Conservation (phyloP, 495 filamentous ascomycete species). For the Jackrogersella minutella region DNA sequence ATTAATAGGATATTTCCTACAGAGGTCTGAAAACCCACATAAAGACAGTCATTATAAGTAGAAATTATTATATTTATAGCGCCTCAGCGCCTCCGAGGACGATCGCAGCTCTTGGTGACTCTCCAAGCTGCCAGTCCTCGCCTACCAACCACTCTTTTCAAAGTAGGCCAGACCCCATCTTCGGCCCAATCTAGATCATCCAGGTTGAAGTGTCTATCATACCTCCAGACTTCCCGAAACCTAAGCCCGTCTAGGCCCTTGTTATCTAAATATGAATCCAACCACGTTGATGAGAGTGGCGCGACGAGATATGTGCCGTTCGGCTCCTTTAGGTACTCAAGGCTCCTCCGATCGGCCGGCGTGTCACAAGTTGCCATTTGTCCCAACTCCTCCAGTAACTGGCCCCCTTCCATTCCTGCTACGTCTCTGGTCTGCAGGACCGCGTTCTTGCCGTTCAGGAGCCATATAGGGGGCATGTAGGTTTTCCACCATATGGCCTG, state of each 20-base stretch:
- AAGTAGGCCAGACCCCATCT: conserved; percentile 80
- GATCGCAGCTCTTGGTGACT: conserved; percentile 64
- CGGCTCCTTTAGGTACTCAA: conserved; percentile 59
- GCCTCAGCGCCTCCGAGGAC: conserved; percentile 14
- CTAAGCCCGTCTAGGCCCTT: conserved; percentile 57
- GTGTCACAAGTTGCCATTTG: conserved; percentile 66
- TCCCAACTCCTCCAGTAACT: conserved; percentile 67
- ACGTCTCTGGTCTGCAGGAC: conserved; percentile 76
- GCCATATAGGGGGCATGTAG: conserved; percentile 91
- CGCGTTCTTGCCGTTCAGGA: conserved; percentile 78
- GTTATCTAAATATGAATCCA: conserved; percentile 67
- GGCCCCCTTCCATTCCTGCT: conserved; percentile 75
- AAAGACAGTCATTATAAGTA: neutral
- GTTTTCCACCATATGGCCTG: conserved; percentile 97
- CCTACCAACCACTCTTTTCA: conserved; percentile 78
- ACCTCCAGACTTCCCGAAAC: conserved; percentile 75
- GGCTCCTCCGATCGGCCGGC: conserved; percentile 58
- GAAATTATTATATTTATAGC: conserved; percentile 13
- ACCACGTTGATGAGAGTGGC: conserved; percentile 73
- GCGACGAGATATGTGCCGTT: conserved; percentile 71
- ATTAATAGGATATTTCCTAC: too few relatives aligned
- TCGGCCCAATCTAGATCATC: conserved; percentile 91
- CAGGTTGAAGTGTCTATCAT: conserved; percentile 79
- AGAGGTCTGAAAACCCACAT: neutral
- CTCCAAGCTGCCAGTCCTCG: conserved; percentile 84